Evolutionary conservation across 1,284 basidiomycete species (phyloP), one percentile per base, ranked within the genome.

Genomic region (Puccinia horiana): DNA sequence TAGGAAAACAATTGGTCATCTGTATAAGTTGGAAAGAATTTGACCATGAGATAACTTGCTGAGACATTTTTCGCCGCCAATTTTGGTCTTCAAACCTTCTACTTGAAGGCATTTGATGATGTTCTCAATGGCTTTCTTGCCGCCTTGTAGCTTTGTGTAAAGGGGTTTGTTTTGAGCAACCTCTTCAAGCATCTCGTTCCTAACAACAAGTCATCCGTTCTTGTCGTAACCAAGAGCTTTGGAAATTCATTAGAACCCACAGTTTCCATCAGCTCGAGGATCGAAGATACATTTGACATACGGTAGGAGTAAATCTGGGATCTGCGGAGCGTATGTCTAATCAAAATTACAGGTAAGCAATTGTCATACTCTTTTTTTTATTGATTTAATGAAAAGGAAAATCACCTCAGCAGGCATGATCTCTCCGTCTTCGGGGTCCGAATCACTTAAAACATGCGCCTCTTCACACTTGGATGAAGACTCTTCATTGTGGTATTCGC

Each of bases 41-140:
- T 67, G 65, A 37, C 65, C 65, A 26, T 67, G 37, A 16, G 20
- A n/a, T 26, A 67, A 67, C 40, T 67, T 67, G 65, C 65, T 67
- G 65, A 67, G 65, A 32, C 65, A 67, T 16, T 37, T 67, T 47
- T 47, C 16, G 44, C 8, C 44, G 16, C 23, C 12, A 40, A 40
- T 14, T 9, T 26, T 67, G 8, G 56, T 18, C 9, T 47, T 47
- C 6, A 23, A 18, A 23, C 9, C 56, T 11, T 58, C 56, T 6
- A 58, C 56, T 11, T 9, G 9, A 9, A 63, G 61, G 26, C 29
- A 26, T 6, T 63, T 23, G 35, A 63, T 11, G 26, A 63, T 35
- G 3, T 63, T 29, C 14, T 18, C 23, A 40, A 67, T 11, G 11
- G 6, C 23, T 23, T 67, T 3, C 14, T 67, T 11, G 23, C 65